Evolutionary conservation across 2,329 filamentous ascomycete genomes (phyloP), one percentile per base, ranked within the genome.

Genomic region (Neofusicoccum kwambonambiense): DNA sequence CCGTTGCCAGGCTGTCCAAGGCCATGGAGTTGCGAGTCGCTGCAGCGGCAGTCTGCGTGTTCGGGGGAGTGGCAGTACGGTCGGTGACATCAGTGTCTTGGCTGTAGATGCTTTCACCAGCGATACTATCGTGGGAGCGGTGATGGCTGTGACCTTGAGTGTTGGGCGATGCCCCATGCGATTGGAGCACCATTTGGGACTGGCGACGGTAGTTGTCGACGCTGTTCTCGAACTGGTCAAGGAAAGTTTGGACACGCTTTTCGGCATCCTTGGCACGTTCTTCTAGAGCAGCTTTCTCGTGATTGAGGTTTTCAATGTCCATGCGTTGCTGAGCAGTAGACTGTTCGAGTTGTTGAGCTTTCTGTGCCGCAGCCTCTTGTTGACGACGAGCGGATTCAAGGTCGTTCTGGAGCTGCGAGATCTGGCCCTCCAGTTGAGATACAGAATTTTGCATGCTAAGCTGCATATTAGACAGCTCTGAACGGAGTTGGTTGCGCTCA

Each of bases 171-270:
- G 39, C 15, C 0, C 45, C 63, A 6, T 50, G 50, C 6, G 44
- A 11, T 17, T 49, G 62, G 12, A 60, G 27, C 6, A 45, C 17
- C 27, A 73, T 60, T 68, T 86, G 82, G 4, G 86, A 86, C 70
- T 87, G 92, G 45, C 95, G 90, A 64, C 95, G 90, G 78, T 98
- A 98, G 75, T 91, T 96, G 78, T 95, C 93, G 15, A 99, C 95
- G 3, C 92, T 96, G 45, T 89, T 88, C 77, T 96, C 94, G 42
- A 99, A 93, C 74, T 98, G 94, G 76, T 98, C 93, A 12, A 99
- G 87, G 57, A 99, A 87, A 72, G 97, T 86, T 37, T 91, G 92
- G 22, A 99, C 95, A 73, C 96, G 96, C 69, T 91, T 89, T 80
- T 99, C 95, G 1, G 95, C 95, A 75, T 97, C 94, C 60, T 87